phyloP scores from a whole-genome alignment of 768 basidiomycete genomes.

The Leccinellum albellum region DNA sequence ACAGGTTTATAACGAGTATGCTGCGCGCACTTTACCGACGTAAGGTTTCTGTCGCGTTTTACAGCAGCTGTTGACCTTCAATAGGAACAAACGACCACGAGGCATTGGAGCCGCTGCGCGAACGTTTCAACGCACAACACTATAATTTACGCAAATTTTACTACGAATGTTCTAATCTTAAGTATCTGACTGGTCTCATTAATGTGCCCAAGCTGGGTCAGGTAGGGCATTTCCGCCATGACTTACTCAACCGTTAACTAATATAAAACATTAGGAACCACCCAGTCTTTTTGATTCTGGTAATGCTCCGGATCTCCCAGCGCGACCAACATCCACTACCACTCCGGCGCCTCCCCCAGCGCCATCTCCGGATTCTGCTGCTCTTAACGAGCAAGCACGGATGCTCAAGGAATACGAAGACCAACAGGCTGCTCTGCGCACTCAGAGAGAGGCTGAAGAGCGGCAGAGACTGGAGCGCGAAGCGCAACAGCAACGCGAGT shows the following conservation, averaged over 20 bases:
- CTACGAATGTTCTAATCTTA: conserved; percentile 98
- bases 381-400: conserved; percentile 85
- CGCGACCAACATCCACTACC: conserved; percentile 59
- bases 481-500: conserved; percentile 78
- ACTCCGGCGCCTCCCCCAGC: conserved; percentile 67
- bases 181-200: conserved; percentile 94
- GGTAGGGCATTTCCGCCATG: neutral
- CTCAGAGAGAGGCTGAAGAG: conserved; percentile 81
- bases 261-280: conserved; percentile 62
- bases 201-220: conserved; percentile 97
- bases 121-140: conserved; percentile 89
- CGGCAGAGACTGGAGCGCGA: conserved; percentile 73
- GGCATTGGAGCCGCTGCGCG: conserved; percentile 81
- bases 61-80: conserved; percentile 3
- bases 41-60: conserved; percentile 36
- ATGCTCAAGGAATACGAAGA: conserved; percentile 96
- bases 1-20: conserved; percentile 99
- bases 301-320: conserved; percentile 81
- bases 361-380: conserved; percentile 65
- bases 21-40: conserved; percentile 93
- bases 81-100: conserved; percentile 87
- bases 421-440: conserved; percentile 83
- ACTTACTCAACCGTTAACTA: neutral
- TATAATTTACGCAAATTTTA: conserved; percentile 94
- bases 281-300: conserved; percentile 89